Evolutionary conservation across 2,329 filamentous ascomycete genomes (phyloP).

Genomic region (Xylaria sp.): DNA sequence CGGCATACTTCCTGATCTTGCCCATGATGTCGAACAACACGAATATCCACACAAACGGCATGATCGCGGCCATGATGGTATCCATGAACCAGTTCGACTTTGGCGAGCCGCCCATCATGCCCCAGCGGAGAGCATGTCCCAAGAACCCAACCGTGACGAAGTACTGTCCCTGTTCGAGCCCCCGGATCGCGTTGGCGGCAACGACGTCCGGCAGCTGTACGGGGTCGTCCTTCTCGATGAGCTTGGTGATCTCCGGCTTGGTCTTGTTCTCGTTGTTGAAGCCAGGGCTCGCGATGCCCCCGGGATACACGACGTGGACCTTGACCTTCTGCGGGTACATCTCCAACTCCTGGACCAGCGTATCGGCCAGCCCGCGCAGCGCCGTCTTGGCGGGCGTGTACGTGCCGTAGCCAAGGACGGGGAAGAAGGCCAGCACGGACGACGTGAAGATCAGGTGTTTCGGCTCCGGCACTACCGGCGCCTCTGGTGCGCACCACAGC

Average conservation of each 20-base stretch:
- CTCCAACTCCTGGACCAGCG: conserved; percentile 79
- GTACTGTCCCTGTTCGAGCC: conserved; percentile 80
- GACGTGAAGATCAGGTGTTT: conserved; percentile 88
- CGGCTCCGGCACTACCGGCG: conserved; percentile 50
- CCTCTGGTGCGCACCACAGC: conserved; percentile 67
- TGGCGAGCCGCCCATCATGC: conserved; percentile 55
- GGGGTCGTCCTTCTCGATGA: conserved; percentile 82
- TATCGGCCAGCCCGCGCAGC: conserved; percentile 80
- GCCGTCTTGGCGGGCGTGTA: conserved; percentile 88
- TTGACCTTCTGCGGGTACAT: conserved; percentile 84
- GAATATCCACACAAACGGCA: conserved; percentile 61
- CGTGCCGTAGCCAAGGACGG: conserved; percentile 78
- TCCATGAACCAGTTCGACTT: conserved; percentile 65
- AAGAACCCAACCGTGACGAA: conserved; percentile 76
- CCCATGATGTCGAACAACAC: conserved; percentile 58
- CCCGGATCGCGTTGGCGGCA: conserved; percentile 68
- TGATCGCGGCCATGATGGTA: conserved; percentile 57
- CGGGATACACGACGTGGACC: conserved; percentile 82
- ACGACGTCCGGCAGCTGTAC: conserved; percentile 78
- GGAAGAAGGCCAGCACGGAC: conserved; percentile 73
- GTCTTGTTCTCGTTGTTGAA: conserved; percentile 73
- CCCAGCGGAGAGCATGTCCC: conserved; percentile 71
- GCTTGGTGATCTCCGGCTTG: conserved; percentile 79
- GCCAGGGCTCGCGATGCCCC: conserved; percentile 78
- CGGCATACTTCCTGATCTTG: conserved; percentile 59